phyloP scores from a whole-genome alignment of 495 filamentous ascomycete genomes.

The Lophium mytilinum region DNA sequence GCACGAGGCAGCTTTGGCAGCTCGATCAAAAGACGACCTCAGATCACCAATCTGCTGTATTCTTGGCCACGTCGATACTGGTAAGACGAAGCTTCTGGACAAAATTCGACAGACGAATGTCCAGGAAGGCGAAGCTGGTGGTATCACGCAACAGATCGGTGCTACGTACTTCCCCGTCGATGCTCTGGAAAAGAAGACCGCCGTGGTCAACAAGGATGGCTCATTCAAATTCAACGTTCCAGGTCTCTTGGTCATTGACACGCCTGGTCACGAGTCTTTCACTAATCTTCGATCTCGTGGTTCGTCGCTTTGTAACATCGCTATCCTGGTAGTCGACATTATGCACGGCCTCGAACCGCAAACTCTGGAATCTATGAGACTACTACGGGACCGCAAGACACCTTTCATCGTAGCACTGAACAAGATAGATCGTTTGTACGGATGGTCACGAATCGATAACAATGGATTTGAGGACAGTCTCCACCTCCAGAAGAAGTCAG shows the following conservation, averaged over 20 bases:
- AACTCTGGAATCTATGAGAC: conserved; percentile 91
- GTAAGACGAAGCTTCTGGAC: conserved; percentile 97
- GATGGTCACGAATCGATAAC: conserved; percentile 96
- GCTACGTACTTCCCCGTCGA: conserved; percentile 99
- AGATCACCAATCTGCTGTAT: conserved; percentile 99
- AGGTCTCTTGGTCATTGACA: conserved; percentile 95
- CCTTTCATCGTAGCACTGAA: conserved; percentile 98
- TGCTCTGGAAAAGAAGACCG: conserved; percentile 81
- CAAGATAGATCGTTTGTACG: conserved; percentile 99
- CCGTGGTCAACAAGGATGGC: conserved; percentile 83
- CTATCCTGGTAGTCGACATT: conserved; percentile 98
- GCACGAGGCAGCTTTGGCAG: conserved; percentile 85
- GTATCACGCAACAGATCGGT: conserved; percentile 99
- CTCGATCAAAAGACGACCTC: conserved; percentile 86
- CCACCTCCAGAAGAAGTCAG: conserved; percentile 80
- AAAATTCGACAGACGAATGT: conserved; percentile 99
- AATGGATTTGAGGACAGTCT: conserved; percentile 95
- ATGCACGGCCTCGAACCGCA: conserved; percentile 99
- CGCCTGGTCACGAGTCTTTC: conserved; percentile 99
- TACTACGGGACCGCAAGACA: conserved; percentile 88
- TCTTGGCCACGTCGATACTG: conserved; percentile 98
- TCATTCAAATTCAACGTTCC: conserved; percentile 96
- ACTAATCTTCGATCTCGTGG: conserved; percentile 93
- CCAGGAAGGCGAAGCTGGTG: conserved; percentile 97
- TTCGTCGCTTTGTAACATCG: conserved; percentile 97